A percentile compares a stretch with the other conserved stretches of the same genome.
phyloP scores from a whole-genome alignment of 2,329 filamentous ascomycete species.

The Colletotrichum liaoningense region DNA sequence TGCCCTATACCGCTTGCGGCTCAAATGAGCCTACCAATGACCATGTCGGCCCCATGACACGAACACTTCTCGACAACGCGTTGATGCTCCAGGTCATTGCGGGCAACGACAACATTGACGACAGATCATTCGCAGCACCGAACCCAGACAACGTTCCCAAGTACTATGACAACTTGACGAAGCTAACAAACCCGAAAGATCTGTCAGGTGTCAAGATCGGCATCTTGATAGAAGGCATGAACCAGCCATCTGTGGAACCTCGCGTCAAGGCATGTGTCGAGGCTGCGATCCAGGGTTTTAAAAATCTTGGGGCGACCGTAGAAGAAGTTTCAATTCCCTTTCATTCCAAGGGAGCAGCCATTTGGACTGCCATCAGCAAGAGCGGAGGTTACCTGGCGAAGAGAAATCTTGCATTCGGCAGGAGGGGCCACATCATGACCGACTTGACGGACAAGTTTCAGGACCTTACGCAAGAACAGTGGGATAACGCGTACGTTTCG shows the following conservation, averaged over 20 bases:
- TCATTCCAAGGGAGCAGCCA: constrained; percentile 57
- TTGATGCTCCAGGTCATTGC: constrained; percentile 52
- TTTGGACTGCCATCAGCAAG: constrained; percentile 56
- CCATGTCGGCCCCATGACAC: constrained; percentile 56
- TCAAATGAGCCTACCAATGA: constrained; percentile 55
- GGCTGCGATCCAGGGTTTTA: constrained; percentile 49
- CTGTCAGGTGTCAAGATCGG: constrained; percentile 50
- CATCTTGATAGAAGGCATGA: constrained; percentile 41
- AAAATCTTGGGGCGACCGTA: constrained; percentile 55
- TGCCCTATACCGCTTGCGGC: constrained; percentile 57
- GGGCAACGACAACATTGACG: constrained; percentile 57
- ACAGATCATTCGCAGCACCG: constrained; percentile 43
- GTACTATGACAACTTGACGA: constrained; percentile 51
- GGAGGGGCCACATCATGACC: constrained; percentile 38
- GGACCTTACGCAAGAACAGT: constrained; percentile 18
- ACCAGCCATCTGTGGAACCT: constrained; percentile 3
- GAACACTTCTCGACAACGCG: constrained; percentile 52
- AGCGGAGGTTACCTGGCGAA: constrained; percentile 19
- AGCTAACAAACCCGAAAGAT: constrained; percentile 48
- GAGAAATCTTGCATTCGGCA: constrained; percentile 17
- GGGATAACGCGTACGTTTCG: constrained; percentile 22
- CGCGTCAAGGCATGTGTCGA: constrained; percentile 46
- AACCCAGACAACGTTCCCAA: constrained; percentile 51
- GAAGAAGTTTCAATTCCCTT: constrained; percentile 58
- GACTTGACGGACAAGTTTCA: constrained; percentile 48